Percentiles rank a stretch among this genome's conserved stretches.
Evolutionary conservation across 805 yeast species (phyloP).

Genomic region (Pichia heedii): DNA sequence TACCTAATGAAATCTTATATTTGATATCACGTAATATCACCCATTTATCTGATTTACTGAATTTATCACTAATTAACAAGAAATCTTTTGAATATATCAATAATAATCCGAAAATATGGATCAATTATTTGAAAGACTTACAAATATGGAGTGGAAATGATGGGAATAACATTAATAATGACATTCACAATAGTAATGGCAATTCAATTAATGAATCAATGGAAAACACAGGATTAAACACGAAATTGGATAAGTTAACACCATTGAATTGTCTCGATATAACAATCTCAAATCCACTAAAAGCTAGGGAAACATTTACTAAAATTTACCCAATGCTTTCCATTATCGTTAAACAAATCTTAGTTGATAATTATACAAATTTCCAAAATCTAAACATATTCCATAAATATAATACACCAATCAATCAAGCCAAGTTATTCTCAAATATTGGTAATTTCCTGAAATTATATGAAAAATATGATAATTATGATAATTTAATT

Average conservation of each 20-base stretch:
- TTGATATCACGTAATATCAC: conserved; percentile 15
- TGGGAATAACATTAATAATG: no score
- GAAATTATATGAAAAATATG: conserved; percentile 15
- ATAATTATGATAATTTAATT: conserved; percentile 20
- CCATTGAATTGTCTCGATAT: conserved; percentile 21
- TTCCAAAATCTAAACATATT: conserved; percentile 25
- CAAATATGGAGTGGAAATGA: conserved; percentile 17
- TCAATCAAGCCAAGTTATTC: conserved; percentile 25
- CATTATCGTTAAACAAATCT: conserved; percentile 24
- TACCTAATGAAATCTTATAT: no score
- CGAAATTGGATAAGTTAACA: conserved; percentile 7
- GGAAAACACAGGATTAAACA: no score
- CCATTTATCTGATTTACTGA: conserved; percentile 23
- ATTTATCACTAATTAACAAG: conserved; percentile 22
- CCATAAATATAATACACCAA: conserved; percentile 24
- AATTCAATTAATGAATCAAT: no score
- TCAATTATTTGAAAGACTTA: conserved; percentile 15
- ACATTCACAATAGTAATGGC: no score
- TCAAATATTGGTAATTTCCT: conserved; percentile 23
- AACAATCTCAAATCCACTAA: conserved; percentile 17
- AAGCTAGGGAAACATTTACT: conserved; percentile 21
- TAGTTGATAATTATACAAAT: conserved; percentile 27
- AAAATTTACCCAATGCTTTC: conserved; percentile 20
- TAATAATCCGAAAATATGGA: conserved; percentile 21
- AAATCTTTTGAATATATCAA: conserved; percentile 17